These are phyloP conservation scores for Talaromyces pinophilus DNA, from an alignment of 2,329 filamentous ascomycete species.

Conservation along the genomic window DNA sequence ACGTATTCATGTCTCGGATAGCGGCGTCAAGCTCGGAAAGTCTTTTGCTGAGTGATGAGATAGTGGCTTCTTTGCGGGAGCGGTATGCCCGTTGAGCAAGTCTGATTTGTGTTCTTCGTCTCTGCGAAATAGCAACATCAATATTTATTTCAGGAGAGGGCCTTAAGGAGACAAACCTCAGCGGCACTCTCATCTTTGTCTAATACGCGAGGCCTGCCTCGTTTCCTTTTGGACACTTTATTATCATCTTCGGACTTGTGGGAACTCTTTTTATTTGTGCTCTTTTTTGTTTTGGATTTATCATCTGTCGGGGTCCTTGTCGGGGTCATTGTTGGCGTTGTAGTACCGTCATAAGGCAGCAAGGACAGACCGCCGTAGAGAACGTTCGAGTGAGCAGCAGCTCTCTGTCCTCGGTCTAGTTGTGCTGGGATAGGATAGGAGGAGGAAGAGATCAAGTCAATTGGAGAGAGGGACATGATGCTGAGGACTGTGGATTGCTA, in stretches of 20 bases:
- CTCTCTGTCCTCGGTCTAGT: background rate
- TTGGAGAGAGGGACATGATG: conserved; percentile 1
- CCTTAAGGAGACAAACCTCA: conserved; percentile 62
- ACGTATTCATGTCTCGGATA: conserved; percentile 72
- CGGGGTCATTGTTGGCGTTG: background rate
- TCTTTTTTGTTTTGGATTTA: background rate
- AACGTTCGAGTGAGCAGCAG: background rate
- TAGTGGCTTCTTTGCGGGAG: conserved; percentile 78
- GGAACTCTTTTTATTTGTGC: background rate
- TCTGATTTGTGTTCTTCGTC: conserved; percentile 81
- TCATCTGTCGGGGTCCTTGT: background rate
- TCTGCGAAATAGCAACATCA: conserved; percentile 47
- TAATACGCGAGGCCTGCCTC: conserved; percentile 74
- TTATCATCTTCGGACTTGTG: background rate
- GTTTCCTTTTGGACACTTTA: conserved; percentile 48
- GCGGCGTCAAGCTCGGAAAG: conserved; percentile 67
- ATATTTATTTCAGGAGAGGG: background rate
- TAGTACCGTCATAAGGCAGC: background rate
- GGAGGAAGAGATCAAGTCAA: conserved; percentile 18
- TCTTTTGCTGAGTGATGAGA: conserved; percentile 69
- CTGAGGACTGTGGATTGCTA: background rate
- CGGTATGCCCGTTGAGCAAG: conserved; percentile 83
- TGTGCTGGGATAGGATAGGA: conserved; percentile 19
- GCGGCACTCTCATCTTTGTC: conserved; percentile 75
- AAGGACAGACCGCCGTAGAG: conserved; percentile 20